Evolutionary conservation across 805 yeast genomes (phyloP).

Genomic region (Lachancea cidri): DNA sequence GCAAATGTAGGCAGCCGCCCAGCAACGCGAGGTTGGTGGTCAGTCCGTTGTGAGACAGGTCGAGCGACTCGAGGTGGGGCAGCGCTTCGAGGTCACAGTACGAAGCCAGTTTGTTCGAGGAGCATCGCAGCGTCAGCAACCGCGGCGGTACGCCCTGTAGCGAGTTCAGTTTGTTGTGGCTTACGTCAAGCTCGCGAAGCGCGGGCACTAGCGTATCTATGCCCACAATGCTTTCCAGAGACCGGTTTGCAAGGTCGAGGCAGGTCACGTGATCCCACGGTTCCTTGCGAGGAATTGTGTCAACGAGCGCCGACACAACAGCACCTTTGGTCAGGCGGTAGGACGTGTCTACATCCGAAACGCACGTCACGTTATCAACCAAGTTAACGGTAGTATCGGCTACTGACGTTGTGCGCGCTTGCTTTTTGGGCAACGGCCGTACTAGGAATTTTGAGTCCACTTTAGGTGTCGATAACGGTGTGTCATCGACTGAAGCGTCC

Average conservation of each 20-base stretch:
- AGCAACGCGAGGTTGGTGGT: constrained; percentile 8
- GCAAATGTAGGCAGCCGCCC: constrained; percentile 15
- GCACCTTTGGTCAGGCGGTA: constrained; percentile 21
- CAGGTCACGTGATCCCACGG: constrained; percentile 13
- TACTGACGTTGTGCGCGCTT: neutral
- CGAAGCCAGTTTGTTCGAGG: constrained; percentile 17
- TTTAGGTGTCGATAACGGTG: constrained; percentile 26
- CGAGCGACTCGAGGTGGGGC: constrained; percentile 20
- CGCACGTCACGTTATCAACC: constrained; percentile 14
- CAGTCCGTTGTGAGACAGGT: constrained; percentile 20
- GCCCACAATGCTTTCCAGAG: constrained; percentile 17
- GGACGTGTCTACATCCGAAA: constrained; percentile 20
- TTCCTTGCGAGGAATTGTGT: constrained; percentile 11
- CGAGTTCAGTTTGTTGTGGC: constrained; percentile 19
- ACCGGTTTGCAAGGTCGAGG: constrained; percentile 11
- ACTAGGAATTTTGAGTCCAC: constrained; percentile 13
- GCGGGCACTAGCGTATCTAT: constrained; percentile 22
- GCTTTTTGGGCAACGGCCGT: neutral
- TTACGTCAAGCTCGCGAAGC: constrained; percentile 16
- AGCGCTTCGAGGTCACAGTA: constrained; percentile 15
- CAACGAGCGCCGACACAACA: constrained; percentile 21
- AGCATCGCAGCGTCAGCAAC: constrained; percentile 12
- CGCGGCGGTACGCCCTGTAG: constrained; percentile 17
- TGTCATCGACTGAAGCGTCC: constrained; percentile 16
- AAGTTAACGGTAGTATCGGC: constrained; percentile 7